Evolutionary conservation across 2,329 filamentous ascomycete genomes (phyloP).

Genomic region (Allantophomopsis cytisporea): DNA sequence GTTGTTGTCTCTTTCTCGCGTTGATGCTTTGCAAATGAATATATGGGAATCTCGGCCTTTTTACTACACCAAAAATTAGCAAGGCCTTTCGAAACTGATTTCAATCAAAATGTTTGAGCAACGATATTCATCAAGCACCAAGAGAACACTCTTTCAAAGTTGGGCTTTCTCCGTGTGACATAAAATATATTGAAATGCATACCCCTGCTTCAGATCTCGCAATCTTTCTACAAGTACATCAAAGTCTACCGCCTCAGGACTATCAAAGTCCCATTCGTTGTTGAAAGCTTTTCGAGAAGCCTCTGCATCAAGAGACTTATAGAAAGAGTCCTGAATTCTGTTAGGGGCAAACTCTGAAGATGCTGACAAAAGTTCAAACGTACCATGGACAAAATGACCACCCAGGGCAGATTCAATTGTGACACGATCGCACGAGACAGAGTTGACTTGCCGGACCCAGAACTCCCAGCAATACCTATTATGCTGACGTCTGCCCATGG

Average conservation of each 20-base stretch:
- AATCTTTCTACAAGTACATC: conserved; percentile 72
- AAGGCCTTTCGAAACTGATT: background rate
- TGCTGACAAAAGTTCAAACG: conserved; percentile 10
- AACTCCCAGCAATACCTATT: conserved; percentile 90
- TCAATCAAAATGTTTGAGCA: background rate
- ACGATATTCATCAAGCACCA: too few relatives aligned
- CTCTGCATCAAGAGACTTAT: conserved; percentile 74
- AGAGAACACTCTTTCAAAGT: background rate
- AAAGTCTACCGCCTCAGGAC: conserved; percentile 90
- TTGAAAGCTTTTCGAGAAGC: conserved; percentile 68
- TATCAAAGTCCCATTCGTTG: conserved; percentile 94
- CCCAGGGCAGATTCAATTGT: conserved; percentile 87
- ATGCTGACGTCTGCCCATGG: conserved; percentile 96
- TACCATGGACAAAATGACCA: conserved; percentile 95
- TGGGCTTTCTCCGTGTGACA: conserved; percentile 1
- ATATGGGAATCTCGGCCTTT: conserved; percentile 82
- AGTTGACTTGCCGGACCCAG: conserved; percentile 89
- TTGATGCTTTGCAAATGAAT: conserved; percentile 88
- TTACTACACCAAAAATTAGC: conserved; percentile 35
- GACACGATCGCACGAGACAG: conserved; percentile 84
- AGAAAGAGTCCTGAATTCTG: conserved; percentile 72
- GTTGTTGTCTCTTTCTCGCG: conserved; percentile 67
- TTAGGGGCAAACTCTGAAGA: too few relatives aligned
- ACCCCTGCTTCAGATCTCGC: conserved; percentile 84
- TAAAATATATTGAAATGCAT: conserved; percentile 12